Percentiles rank a stretch among this genome's conserved stretches.
Evolutionary conservation across 768 basidiomycete genomes (phyloP).

Genomic region (Boletus fagicola): DNA sequence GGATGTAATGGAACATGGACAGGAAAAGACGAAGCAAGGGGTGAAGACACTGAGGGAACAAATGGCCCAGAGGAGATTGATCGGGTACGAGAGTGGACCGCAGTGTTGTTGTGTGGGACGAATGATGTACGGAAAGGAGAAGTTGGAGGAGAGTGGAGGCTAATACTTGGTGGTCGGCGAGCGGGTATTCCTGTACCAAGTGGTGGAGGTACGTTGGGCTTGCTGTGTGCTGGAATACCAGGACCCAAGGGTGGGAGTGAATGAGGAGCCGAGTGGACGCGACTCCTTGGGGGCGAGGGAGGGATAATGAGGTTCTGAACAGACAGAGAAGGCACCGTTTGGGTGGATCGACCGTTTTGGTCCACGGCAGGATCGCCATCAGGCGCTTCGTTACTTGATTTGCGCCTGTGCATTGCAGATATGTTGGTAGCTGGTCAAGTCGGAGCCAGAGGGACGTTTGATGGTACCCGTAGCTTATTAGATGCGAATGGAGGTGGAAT

Average conservation of each 20-base stretch:
- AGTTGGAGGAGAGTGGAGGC: slow-evolving; percentile 27
- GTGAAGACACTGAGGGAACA: slow-evolving; percentile 27
- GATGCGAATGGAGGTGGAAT: background rate
- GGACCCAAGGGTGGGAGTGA: slow-evolving; percentile 18
- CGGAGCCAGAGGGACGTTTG: background rate
- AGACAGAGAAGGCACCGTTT: slow-evolving; percentile 2
- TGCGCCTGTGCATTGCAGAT: slow-evolving; percentile 40
- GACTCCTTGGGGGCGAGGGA: slow-evolving; percentile 25
- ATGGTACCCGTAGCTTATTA: background rate
- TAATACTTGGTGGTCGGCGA: slow-evolving; percentile 25
- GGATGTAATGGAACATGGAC: slow-evolving; percentile 24
- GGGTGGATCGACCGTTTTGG: background rate
- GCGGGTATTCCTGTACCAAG: slow-evolving; percentile 28
- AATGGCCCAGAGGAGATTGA: slow-evolving; percentile 36
- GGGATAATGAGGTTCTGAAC: slow-evolving; percentile 10
- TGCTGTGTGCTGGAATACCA: slow-evolving; percentile 23
- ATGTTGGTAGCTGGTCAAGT: slow-evolving; percentile 1
- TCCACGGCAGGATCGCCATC: slow-evolving; percentile 29
- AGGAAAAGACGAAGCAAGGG: slow-evolving; percentile 29
- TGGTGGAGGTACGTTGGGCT: slow-evolving; percentile 20
- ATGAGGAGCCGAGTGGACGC: slow-evolving; percentile 28
- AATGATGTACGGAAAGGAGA: slow-evolving; percentile 35
- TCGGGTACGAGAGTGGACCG: slow-evolving; percentile 29
- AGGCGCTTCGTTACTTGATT: slow-evolving; percentile 42
- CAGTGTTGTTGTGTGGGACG: slow-evolving; percentile 4